Evolutionary conservation across 2,329 filamentous ascomycete species (phyloP), one percentile per base, ranked within the genome.

Genomic region (Aspergillus quadricinctus): DNA sequence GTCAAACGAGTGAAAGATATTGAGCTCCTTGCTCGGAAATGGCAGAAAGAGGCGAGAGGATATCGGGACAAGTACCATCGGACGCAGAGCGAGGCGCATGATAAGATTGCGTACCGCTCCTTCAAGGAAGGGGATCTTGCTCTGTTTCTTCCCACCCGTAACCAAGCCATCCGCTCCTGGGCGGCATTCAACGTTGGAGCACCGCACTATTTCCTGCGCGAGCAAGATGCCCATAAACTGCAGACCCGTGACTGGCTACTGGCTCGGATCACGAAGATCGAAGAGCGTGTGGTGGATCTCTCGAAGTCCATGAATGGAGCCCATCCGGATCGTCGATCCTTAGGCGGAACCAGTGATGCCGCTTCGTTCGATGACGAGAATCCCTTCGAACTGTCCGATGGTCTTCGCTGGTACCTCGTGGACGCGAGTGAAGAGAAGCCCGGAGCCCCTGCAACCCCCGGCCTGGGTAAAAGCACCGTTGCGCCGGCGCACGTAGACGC

Each of bases 101-200:
- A 96, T 64, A 97, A 97, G 78, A 97, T 99, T 69, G 92, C 94
- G 2, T 97, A 94, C 71, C 88, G 88, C 58, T 88, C 93, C 51
- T 99, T 99, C 79, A 97, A 97, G 69, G 92, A 97, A 73, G 93
- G 94, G 7, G 94, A 99, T 69, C 81, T 99, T 14, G 94, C 93
- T 11, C 77, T 99, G 2, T 99, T 99, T 77, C 77, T 99, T 43
- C 94, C 94, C 0, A 99, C 94, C 0, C 83, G 93, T 37, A 97
- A 97, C 70, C 92, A 97, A 74, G 90, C 89, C 40, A 94, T 92
- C 4, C 89, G 93, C 17, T 93, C 94, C 0, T 99, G 94, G 94
- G 94, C 94, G 4, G 94, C 94, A 0, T 99, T 99, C 81, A 99
- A 99, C 67, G 90, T 99, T 31, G 93, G 92, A 1, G 96, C 93